A percentile compares a stretch with the other conserved stretches of the same genome.
Evolutionary conservation across 2,329 filamentous ascomycete species (phyloP).

Genomic region (Fusarium goolgardi): DNA sequence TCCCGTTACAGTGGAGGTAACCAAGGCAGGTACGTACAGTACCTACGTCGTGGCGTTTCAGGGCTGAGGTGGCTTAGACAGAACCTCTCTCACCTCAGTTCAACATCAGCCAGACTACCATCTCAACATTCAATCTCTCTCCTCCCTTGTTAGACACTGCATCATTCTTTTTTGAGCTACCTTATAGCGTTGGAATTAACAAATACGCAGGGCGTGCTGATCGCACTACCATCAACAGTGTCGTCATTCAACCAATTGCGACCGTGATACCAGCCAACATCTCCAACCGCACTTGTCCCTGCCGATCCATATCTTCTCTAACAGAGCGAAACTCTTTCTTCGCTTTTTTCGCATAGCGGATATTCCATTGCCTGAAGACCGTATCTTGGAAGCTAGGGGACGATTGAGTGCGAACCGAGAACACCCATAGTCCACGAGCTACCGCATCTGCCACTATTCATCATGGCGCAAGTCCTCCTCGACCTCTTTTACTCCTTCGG

Average conservation of each 20-base stretch:
- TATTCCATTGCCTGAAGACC: neutral
- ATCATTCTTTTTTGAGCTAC: neutral
- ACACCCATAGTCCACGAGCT: neutral
- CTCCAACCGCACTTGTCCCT: constrained; percentile 23
- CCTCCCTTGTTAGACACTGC: constrained; percentile 1
- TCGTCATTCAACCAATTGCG: constrained; percentile 22
- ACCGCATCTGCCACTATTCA: constrained; percentile 10
- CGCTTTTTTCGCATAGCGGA: constrained; percentile 1
- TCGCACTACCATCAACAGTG: neutral
- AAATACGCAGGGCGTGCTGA: neutral
- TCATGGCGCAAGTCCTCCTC: constrained; percentile 85
- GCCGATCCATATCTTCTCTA: constrained; percentile 27
- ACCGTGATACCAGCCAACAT: constrained; percentile 15
- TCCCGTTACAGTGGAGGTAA: neutral
- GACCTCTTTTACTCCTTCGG: constrained; percentile 92
- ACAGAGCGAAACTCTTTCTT: neutral
- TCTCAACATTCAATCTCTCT: constrained; percentile 13
- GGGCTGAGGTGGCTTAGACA: constrained; percentile 44
- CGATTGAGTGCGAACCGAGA: constrained; percentile 5
- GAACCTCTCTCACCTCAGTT: constrained; percentile 25
- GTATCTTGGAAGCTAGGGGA: neutral
- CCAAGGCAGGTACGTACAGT: constrained; percentile 3
- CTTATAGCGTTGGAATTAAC: neutral
- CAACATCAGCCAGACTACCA: constrained; percentile 33
- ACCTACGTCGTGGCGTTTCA: constrained; percentile 3